These are phyloP conservation scores for Lactifluus piperatus DNA, from an alignment of 768 basidiomycete genomes.

Conservation along the genomic window DNA sequence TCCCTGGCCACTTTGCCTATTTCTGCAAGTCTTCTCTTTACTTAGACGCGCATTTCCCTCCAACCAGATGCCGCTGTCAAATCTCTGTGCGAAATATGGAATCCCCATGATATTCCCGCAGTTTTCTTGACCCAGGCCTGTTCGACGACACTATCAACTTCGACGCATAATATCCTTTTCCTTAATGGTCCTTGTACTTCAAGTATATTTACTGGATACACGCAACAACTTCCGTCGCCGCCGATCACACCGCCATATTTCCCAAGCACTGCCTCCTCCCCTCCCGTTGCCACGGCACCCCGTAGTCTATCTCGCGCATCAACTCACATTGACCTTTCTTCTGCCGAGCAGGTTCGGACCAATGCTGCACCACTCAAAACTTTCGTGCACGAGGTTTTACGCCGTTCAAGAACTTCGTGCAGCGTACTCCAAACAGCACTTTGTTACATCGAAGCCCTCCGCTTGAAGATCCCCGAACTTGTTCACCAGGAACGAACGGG, in stretches of 20 bases:
- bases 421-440: constrained; percentile 80
- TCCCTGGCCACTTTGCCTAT: constrained; percentile 1
- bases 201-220: constrained; percentile 23
- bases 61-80: constrained; percentile 68
- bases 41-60: constrained; percentile 3
- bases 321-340: constrained; percentile 23
- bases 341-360: constrained; percentile 20
- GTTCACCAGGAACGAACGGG: constrained; percentile 41
- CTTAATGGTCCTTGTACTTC: constrained; percentile 22
- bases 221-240: constrained; percentile 45
- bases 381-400: constrained; percentile 84
- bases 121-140: constrained; percentile 37
- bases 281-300: constrained; percentile 25
- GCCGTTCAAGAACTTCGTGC: constrained; percentile 78
- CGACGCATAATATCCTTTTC: constrained; percentile 21
- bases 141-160: constrained; percentile 17
- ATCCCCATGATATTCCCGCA: constrained; percentile 59
- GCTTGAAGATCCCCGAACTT: constrained; percentile 58
- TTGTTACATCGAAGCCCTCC: constrained; percentile 82
- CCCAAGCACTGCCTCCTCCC: constrained; percentile 25
- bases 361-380: constrained; percentile 53
- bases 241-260: constrained; percentile 41
- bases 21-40: neutral
- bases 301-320: constrained; percentile 20
- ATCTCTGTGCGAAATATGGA: constrained; percentile 74